These are phyloP conservation scores for Pseudonitzschia pungens DNA, from an alignment of 108 stramenopile genomes.

Conservation along the genomic window DNA sequence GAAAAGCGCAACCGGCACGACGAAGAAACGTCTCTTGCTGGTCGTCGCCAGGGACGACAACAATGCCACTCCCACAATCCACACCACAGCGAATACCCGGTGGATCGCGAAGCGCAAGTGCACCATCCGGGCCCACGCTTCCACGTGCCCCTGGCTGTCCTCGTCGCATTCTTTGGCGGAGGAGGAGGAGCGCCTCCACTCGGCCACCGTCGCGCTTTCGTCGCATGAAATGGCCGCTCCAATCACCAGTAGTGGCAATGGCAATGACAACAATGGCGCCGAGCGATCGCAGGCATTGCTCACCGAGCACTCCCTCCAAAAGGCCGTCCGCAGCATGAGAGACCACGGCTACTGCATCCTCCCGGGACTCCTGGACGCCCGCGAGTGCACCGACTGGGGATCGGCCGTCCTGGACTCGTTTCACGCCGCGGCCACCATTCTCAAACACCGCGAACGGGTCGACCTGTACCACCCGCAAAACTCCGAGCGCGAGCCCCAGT, in stretches of 20 bases:
- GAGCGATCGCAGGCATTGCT: constrained; percentile 9
- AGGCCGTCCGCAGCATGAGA: constrained; percentile 45
- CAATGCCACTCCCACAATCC: not conserved
- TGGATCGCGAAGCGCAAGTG: constrained; percentile 4
- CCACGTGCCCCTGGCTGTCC: constrained; percentile 44
- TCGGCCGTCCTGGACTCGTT: constrained; percentile 61
- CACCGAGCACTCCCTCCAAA: constrained; percentile 37
- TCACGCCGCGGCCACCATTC: constrained; percentile 47
- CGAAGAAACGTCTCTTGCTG: too few species aligned
- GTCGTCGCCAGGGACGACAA: too few species aligned
- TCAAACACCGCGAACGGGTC: constrained; percentile 46
- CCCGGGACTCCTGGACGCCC: constrained; percentile 45
- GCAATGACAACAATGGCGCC: too few species aligned
- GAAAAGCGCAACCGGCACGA: too few species aligned
- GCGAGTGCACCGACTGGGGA: constrained; percentile 59
- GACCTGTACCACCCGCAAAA: constrained; percentile 60
- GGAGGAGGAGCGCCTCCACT: constrained; percentile 27
- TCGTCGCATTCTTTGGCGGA: constrained; percentile 14
- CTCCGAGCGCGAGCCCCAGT: constrained; percentile 51
- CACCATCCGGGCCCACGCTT: constrained; percentile 25
- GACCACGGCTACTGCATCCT: constrained; percentile 67
- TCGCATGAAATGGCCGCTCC: constrained; percentile 27
- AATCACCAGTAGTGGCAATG: too few species aligned
- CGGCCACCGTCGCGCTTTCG: constrained; percentile 34
- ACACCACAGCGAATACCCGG: not conserved